Conservation (phyloP, 768 basidiomycete genomes). For the Trametes villosa region DNA sequence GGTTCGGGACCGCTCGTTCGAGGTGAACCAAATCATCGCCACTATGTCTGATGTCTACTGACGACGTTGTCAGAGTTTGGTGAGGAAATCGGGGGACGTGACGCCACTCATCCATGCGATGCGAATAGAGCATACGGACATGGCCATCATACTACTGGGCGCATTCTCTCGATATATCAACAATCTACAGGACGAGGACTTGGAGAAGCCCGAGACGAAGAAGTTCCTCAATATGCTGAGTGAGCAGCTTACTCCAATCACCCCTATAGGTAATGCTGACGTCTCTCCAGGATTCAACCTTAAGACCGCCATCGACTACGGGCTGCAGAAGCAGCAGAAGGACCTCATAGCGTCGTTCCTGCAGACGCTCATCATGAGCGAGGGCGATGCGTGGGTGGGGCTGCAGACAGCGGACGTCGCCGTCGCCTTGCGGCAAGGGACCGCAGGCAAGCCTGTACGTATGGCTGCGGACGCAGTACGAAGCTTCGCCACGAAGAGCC, state of each 20-base stretch:
- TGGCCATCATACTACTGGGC: constrained; percentile 86
- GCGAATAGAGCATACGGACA: constrained; percentile 80
- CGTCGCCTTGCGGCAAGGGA: constrained; percentile 69
- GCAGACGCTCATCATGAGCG: constrained; percentile 95
- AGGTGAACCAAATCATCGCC: constrained; percentile 55
- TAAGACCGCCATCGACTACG: constrained; percentile 90
- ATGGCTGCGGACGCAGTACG: constrained; percentile 78
- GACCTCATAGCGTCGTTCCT: constrained; percentile 91
- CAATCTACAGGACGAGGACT: constrained; percentile 79
- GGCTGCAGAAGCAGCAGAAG: constrained; percentile 77
- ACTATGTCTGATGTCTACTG: neutral
- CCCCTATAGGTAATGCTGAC: neutral
- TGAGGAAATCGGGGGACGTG: constrained; percentile 83
- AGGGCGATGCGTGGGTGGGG: constrained; percentile 90
- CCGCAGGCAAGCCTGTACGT: constrained; percentile 72
- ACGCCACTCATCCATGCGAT: constrained; percentile 93
- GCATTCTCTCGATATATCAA: constrained; percentile 94
- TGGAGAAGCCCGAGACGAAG: constrained; percentile 68
- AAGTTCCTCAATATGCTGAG: constrained; percentile 78
- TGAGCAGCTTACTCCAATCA: constrained; percentile 40
- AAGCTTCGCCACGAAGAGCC: constrained; percentile 84
- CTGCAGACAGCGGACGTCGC: constrained; percentile 69
- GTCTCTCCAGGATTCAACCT: constrained; percentile 67
- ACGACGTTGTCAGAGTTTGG: constrained; percentile 55
- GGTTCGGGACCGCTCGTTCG: constrained; percentile 77